These are phyloP conservation scores for Polysphondylium violaceum DNA, from an alignment of 78 protist genomes.

Conservation along the genomic window DNA sequence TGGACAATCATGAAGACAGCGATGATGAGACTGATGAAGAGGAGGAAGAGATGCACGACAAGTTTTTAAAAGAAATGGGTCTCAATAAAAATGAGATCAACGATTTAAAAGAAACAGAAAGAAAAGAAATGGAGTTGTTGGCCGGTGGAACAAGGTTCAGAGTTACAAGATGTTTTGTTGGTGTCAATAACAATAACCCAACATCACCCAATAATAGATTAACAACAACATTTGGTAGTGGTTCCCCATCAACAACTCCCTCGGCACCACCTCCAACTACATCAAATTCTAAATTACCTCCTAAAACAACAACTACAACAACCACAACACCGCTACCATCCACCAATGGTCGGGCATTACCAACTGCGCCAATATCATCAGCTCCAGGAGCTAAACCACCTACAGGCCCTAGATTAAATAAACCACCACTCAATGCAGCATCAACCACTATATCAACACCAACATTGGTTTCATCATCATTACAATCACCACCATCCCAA, in stretches of 20 bases:
- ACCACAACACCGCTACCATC: not conserved
- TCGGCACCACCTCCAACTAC: not conserved
- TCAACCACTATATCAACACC: not conserved
- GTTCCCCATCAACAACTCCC: too few relatives aligned
- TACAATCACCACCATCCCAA: not conserved
- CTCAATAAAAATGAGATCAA: constrained; percentile 15
- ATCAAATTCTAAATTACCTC: not conserved
- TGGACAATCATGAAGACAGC: not conserved
- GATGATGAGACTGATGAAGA: constrained; percentile 60
- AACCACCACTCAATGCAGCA: too few relatives aligned
- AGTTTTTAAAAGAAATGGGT: constrained; percentile 60
- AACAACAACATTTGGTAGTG: not conserved
- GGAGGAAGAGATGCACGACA: constrained; percentile 69
- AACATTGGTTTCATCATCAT: not conserved
- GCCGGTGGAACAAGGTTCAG: constrained; percentile 71
- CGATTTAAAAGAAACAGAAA: constrained; percentile 53
- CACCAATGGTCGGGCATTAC: not conserved
- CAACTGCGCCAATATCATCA: not conserved
- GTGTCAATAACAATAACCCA: too few relatives aligned
- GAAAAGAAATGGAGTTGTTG: constrained; percentile 51
- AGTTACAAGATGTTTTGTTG: constrained; percentile 70
- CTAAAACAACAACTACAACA: not conserved
- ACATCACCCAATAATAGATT: not conserved
- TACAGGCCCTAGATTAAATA: too few relatives aligned
- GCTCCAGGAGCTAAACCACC: not conserved